Percentiles rank a stretch among this genome's conserved stretches.
These are phyloP conservation scores for Cercospora sp. DNA, from an alignment of 2,329 filamentous ascomycete genomes.

Conservation along the genomic window DNA sequence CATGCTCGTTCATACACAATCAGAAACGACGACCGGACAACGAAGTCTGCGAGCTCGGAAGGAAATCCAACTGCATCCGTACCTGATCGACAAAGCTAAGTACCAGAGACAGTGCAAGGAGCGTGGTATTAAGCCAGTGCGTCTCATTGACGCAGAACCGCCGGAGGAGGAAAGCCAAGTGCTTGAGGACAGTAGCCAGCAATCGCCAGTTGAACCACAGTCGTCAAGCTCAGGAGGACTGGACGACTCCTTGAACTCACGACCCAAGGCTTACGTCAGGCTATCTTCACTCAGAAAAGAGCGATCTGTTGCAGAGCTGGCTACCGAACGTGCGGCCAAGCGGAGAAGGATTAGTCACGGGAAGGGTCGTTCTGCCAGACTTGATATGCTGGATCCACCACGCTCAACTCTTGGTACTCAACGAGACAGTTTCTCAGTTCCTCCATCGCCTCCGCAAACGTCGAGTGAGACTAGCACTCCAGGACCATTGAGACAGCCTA, in stretches of 20 bases:
- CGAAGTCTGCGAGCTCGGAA: conserved; percentile 48
- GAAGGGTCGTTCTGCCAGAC: background rate
- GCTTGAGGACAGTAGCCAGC: conserved; percentile 15
- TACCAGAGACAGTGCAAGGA: conserved; percentile 47
- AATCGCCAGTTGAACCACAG: background rate
- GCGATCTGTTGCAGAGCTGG: background rate
- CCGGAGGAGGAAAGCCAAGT: conserved; percentile 24
- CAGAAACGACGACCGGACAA: conserved; percentile 8
- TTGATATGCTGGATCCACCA: conserved; percentile 1
- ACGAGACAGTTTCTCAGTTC: conserved; percentile 41
- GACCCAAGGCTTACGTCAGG: conserved; percentile 7
- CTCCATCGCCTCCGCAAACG: conserved; percentile 44
- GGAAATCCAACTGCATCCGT: conserved; percentile 53
- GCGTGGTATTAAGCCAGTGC: conserved; percentile 47
- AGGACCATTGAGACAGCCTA: background rate
- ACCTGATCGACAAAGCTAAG: conserved; percentile 46
- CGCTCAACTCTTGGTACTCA: background rate
- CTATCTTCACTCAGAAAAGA: background rate
- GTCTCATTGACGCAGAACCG: conserved; percentile 31
- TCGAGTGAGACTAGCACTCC: conserved; percentile 23
- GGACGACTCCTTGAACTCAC: background rate
- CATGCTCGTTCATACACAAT: background rate
- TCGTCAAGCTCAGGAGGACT: background rate
- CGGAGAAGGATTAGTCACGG: conserved; percentile 5
- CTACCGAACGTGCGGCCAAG: conserved; percentile 1